Base-by-base conservation (phyloP, 179 eudicot species). In the Drosera spatulata region DNA sequence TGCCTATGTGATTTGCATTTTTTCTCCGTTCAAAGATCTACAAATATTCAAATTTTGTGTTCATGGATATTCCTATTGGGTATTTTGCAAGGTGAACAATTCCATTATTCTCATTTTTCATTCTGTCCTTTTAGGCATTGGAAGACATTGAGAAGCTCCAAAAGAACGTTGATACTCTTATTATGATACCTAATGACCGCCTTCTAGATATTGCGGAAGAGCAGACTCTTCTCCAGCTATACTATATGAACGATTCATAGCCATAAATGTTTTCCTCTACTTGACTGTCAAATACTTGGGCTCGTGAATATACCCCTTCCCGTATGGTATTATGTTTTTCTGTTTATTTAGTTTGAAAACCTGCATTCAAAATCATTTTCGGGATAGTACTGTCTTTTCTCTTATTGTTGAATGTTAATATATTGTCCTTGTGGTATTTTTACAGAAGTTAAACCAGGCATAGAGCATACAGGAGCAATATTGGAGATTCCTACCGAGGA, bases 381-480 rank as follows among this genome's bases (percentile, higher is more conserved):
- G n/a, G n/a, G n/a, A n/a, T n/a, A n/a, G n/a, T n/a, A n/a, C n/a
- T n/a, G n/a, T n/a, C n/a, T n/a, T n/a, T n/a, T n/a, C n/a, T n/a
- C n/a, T n/a, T n/a, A n/a, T n/a, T n/a, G n/a, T n/a, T n/a, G n/a
- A n/a, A n/a, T n/a, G n/a, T n/a, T n/a, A n/a, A n/a, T n/a, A n/a
- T n/a, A n/a, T n/a, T n/a, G n/a, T n/a, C n/a, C 89, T 74, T 89
- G 97, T 22, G 99, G 99, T 67, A 89, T 97, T 11, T 95, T 97
- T 37, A 89, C 90, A 86, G 70, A 97, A 93, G 69, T 82, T 93
- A 55, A 93, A 97, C 22, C 66, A 89, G 70, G 97, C n/a, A n/a
- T n/a, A 93, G 75, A 97, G 89, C 83, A 95, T 93, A 42, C 89
- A 93, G 73, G 91, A 83, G 99, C 89, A 40, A 89, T 97, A 52